These are phyloP conservation scores for Cyclaneusma minus DNA, from an alignment of 2,329 filamentous ascomycete genomes.

Conservation along the genomic window DNA sequence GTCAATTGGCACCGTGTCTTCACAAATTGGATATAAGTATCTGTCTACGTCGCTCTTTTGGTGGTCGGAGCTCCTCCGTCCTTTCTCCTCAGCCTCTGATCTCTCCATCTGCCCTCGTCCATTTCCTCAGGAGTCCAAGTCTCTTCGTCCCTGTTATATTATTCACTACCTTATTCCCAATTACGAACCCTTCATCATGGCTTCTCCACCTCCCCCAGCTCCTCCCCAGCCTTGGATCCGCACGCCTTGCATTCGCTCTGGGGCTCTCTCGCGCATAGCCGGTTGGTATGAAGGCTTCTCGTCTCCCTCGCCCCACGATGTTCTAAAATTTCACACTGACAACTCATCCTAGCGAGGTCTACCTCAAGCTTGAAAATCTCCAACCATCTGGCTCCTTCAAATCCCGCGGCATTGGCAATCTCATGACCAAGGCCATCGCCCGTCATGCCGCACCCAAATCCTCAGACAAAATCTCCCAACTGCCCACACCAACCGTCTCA, in stretches of 20 bases:
- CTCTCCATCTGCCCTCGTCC: no score
- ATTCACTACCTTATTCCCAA: no score
- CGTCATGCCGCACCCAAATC: slow-evolving; percentile 11
- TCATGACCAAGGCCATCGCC: slow-evolving; percentile 39
- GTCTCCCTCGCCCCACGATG: not conserved
- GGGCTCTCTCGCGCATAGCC: slow-evolving; percentile 12
- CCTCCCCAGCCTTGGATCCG: slow-evolving; percentile 10
- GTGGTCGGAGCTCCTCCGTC: no score
- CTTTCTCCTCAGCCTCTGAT: no score
- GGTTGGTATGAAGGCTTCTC: slow-evolving; percentile 13
- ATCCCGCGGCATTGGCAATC: slow-evolving; percentile 59
- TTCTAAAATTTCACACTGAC: no score
- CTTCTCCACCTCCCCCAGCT: not conserved
- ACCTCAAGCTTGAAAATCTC: slow-evolving; percentile 72
- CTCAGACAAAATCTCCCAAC: slow-evolving; percentile 20
- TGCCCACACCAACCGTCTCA: slow-evolving; percentile 20
- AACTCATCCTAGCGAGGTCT: no score
- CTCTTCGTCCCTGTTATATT: no score
- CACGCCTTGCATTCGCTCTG: slow-evolving; percentile 13
- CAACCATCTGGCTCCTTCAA: slow-evolving; percentile 83
- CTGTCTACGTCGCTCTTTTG: no score
- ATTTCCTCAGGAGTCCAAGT: no score
- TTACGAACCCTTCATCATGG: no score
- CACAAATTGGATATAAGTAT: no score
- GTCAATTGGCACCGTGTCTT: no score